Percentiles rank a stretch among this genome's conserved stretches.
Evolutionary conservation across 805 yeast genomes (phyloP).

Genomic region (Ogataea paraovalis): DNA sequence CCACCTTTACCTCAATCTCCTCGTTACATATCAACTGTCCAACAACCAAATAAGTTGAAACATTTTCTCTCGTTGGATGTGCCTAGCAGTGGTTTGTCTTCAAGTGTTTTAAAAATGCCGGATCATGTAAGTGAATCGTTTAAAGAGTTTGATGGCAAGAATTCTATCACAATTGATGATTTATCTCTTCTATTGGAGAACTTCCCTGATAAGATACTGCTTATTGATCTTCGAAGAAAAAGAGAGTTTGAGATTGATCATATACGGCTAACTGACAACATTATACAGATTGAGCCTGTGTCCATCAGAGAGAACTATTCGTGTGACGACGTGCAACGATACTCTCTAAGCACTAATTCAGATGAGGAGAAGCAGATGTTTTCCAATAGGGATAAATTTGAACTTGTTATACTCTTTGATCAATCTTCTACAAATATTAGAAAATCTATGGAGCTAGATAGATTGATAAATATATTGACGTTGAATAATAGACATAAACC

Average conservation of each 20-base stretch:
- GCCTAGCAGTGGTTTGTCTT: neutral
- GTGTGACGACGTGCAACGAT: constrained; percentile 63
- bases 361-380: constrained; percentile 53
- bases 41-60: neutral
- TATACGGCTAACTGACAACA: constrained; percentile 47
- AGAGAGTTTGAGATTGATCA: constrained; percentile 60
- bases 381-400: constrained; percentile 48
- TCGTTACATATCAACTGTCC: neutral
- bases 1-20: neutral
- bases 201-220: constrained; percentile 38
- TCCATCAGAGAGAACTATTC: constrained; percentile 46
- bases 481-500: constrained; percentile 34
- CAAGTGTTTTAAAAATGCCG: neutral
- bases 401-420: constrained; percentile 65
- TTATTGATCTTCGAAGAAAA: constrained; percentile 69
- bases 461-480: constrained; percentile 36
- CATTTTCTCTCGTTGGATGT: neutral
- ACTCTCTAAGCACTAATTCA: constrained; percentile 55
- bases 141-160: constrained; percentile 6
- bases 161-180: constrained; percentile 16
- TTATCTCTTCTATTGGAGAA: constrained; percentile 27
- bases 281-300: constrained; percentile 75
- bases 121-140: constrained; percentile 1
- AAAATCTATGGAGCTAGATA: constrained; percentile 22
- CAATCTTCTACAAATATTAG: constrained; percentile 27